A percentile compares a stretch with the other conserved stretches of the same genome.
Conservation (phyloP, 164 flowering plant genomes). For the Umbellularia californica region DNA sequence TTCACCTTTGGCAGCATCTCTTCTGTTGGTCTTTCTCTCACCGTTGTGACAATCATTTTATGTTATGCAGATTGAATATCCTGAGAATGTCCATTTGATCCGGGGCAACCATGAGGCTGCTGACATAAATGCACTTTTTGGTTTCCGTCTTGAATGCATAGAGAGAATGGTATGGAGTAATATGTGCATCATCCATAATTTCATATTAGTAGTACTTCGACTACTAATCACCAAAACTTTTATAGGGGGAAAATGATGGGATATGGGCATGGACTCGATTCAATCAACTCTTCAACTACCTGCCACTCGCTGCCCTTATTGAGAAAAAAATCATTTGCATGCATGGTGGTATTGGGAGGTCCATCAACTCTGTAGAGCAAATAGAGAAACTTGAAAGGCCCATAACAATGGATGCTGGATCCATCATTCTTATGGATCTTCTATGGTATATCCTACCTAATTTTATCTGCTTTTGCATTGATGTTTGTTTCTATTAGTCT, state of each 20-base stretch:
- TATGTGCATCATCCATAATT: background rate
- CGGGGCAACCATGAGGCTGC: slow-evolving; percentile 98
- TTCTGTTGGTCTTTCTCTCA: background rate
- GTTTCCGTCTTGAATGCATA: slow-evolving; percentile 45
- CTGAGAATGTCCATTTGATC: slow-evolving; percentile 42
- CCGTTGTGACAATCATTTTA: slow-evolving; percentile 1
- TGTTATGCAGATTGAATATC: slow-evolving; percentile 64
- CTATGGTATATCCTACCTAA: slow-evolving; percentile 48
- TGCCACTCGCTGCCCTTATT: slow-evolving; percentile 95
- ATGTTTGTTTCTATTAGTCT: slow-evolving; percentile 1
- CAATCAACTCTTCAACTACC: slow-evolving; percentile 94
- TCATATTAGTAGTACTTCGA: background rate
- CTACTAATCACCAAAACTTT: slow-evolving; percentile 6
- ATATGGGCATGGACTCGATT: slow-evolving; percentile 99
- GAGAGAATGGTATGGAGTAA: slow-evolving; percentile 62
- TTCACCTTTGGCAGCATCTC: background rate
- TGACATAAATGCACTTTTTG: slow-evolving; percentile 60
- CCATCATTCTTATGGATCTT: slow-evolving; percentile 90
- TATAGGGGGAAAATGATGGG: slow-evolving; percentile 95
- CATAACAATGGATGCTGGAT: slow-evolving; percentile 97
- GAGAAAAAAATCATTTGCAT: slow-evolving; percentile 98
- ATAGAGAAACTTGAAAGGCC: slow-evolving; percentile 98
- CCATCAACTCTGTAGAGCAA: slow-evolving; percentile 88
- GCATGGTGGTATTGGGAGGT: slow-evolving; percentile 99
- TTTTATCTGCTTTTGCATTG: background rate